Percentiles rank a stretch among this genome's conserved stretches.
Conservation (phyloP, 257 asterid genomes). For the Solanum lignicaule region DNA sequence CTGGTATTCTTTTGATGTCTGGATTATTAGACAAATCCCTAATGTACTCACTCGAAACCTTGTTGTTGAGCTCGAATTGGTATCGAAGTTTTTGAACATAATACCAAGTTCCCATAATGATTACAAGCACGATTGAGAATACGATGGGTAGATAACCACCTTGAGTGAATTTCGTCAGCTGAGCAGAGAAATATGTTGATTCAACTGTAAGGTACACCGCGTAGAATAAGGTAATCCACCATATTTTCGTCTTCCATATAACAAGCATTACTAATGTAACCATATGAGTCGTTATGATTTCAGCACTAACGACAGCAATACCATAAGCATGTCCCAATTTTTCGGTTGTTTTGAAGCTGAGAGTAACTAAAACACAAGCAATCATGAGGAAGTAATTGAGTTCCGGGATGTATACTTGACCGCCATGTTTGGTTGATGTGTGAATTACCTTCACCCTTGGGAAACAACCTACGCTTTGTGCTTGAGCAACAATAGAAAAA, state of each 20-base stretch:
- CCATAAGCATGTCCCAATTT: constrained; percentile 71
- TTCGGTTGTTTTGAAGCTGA: constrained; percentile 39
- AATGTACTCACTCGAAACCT: constrained; percentile 37
- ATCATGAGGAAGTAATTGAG: constrained; percentile 60
- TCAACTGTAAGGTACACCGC: constrained; percentile 22
- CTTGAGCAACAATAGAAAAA: constrained; percentile 52
- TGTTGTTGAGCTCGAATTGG: constrained; percentile 45
- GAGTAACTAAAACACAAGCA: constrained; percentile 47
- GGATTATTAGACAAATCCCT: constrained; percentile 22
- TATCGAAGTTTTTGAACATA: constrained; percentile 43
- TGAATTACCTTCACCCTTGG: constrained; percentile 66
- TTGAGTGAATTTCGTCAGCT: constrained; percentile 46
- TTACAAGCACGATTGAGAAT: constrained; percentile 33
- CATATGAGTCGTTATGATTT: constrained; percentile 47
- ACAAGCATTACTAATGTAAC: constrained; percentile 50
- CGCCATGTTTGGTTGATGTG: constrained; percentile 55
- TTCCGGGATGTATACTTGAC: constrained; percentile 75
- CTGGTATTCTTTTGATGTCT: constrained; percentile 33
- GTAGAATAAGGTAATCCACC: constrained; percentile 38
- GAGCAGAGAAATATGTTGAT: constrained; percentile 32
- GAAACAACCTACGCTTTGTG: constrained; percentile 50
- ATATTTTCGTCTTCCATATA: constrained; percentile 54
- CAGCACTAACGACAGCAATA: constrained; percentile 64
- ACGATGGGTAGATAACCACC: constrained; percentile 67
- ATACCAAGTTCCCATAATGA: constrained; percentile 59